A percentile compares a stretch with the other conserved stretches of the same genome.
Evolutionary conservation across 495 filamentous ascomycete species (phyloP).

Genomic region (Annulohypoxylon nitens): DNA sequence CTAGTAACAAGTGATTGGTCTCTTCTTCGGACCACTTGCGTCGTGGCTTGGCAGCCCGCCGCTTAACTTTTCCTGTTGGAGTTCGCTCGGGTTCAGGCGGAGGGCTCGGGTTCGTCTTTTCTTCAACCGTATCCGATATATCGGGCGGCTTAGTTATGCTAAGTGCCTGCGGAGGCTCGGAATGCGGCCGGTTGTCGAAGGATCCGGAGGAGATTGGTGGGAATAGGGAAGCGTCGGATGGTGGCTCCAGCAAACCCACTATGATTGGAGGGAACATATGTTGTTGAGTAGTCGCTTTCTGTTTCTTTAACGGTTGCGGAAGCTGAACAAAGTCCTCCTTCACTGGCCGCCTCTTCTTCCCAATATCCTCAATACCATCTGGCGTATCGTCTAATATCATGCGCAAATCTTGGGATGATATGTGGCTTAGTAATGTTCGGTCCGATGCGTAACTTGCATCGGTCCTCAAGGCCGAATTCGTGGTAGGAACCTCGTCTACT

Average conservation of each 20-base stretch:
- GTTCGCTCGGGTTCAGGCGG: slow-evolving; percentile 49
- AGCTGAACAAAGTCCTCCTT: slow-evolving; percentile 69
- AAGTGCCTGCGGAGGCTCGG: slow-evolving; percentile 53
- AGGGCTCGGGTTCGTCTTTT: slow-evolving; percentile 44
- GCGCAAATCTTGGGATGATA: slow-evolving; percentile 59
- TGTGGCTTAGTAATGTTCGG: slow-evolving; percentile 46
- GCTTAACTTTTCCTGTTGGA: slow-evolving; percentile 54
- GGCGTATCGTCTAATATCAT: slow-evolving; percentile 61
- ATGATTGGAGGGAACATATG: slow-evolving; percentile 71
- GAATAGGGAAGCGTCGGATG: slow-evolving; percentile 78
- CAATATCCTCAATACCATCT: slow-evolving; percentile 50
- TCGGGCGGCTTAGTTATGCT: slow-evolving; percentile 54
- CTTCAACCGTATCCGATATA: slow-evolving; percentile 43
- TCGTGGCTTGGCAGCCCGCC: slow-evolving; percentile 61
- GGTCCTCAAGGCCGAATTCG: slow-evolving; percentile 33
- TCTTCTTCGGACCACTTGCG: slow-evolving; percentile 88
- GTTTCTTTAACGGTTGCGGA: slow-evolving; percentile 69
- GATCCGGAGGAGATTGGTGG: slow-evolving; percentile 74
- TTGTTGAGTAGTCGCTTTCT: slow-evolving; percentile 62
- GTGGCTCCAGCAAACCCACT: slow-evolving; percentile 80
- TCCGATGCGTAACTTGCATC: slow-evolving; percentile 39
- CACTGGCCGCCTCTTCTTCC: slow-evolving; percentile 63
- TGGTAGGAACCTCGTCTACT: slow-evolving; percentile 43
- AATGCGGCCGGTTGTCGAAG: slow-evolving; percentile 57
- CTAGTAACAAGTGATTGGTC: slow-evolving; percentile 79